phyloP scores from a whole-genome alignment of 495 filamentous ascomycete genomes.

The Penicillium lividum region DNA sequence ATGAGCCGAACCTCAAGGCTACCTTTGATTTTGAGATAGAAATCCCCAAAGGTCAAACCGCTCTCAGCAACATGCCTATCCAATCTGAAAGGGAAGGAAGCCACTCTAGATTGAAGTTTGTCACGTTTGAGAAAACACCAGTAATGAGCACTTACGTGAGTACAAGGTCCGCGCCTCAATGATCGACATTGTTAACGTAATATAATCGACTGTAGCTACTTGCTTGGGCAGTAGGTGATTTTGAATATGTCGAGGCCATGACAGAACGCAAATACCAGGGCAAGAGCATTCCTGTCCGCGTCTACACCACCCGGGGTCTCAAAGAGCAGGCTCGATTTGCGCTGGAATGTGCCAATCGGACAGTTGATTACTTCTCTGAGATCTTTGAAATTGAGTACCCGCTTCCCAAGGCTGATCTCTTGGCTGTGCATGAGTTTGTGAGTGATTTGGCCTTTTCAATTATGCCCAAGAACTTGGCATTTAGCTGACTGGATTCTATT shows the following conservation, averaged over 20 bases:
- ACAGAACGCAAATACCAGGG: conserved; percentile 87
- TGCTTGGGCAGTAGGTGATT: conserved; percentile 95
- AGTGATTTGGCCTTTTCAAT: conserved; percentile 25
- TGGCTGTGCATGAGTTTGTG: conserved; percentile 96
- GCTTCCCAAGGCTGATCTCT: conserved; percentile 89
- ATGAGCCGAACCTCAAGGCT: conserved; percentile 95
- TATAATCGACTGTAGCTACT: conserved; percentile 55
- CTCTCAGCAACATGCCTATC: conserved; percentile 92
- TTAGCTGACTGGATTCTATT: conserved; percentile 33
- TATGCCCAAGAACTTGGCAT: not conserved
- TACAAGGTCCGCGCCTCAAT: not conserved
- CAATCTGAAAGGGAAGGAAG: conserved; percentile 61
- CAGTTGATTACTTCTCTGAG: conserved; percentile 94
- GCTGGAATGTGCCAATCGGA: conserved; percentile 79
- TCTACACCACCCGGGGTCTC: conserved; percentile 90
- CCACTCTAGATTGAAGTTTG: conserved; percentile 67
- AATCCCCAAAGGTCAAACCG: conserved; percentile 80
- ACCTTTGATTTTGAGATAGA: conserved; percentile 92
- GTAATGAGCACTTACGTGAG: conserved; percentile 92
- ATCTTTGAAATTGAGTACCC: conserved; percentile 93
- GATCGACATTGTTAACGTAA: conserved; percentile 15
- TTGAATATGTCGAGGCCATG: conserved; percentile 90
- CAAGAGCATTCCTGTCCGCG: conserved; percentile 84
- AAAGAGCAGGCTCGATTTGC: conserved; percentile 87
- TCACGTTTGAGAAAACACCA: conserved; percentile 83